These are phyloP conservation scores for Hippophae rhamnoides DNA, from an alignment of 306 rosid species.

Conservation along the genomic window DNA sequence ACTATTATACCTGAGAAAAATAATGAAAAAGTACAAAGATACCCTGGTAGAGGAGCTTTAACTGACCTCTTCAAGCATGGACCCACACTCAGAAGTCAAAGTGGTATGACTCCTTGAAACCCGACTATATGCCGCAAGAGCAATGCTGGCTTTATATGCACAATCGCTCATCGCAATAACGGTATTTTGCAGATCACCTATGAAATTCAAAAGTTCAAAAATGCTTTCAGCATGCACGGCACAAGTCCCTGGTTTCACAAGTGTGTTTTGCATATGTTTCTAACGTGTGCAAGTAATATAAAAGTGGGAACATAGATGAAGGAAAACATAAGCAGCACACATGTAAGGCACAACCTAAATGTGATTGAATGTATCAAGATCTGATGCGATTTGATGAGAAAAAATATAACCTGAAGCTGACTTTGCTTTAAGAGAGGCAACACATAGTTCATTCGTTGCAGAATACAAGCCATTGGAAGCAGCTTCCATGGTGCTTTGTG, in stretches of 20 bases:
- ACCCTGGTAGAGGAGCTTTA: neutral
- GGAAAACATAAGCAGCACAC: neutral
- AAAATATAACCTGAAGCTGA: slow-evolving; percentile 69
- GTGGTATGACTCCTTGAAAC: slow-evolving; percentile 78
- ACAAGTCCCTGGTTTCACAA: neutral
- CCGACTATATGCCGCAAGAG: slow-evolving; percentile 55
- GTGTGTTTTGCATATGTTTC: neutral
- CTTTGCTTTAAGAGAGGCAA: slow-evolving; percentile 72
- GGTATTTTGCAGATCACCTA: slow-evolving; percentile 75
- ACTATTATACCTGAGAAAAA: no score
- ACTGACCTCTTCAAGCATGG: slow-evolving; percentile 93
- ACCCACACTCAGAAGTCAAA: slow-evolving; percentile 94
- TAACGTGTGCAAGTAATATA: neutral
- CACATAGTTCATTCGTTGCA: slow-evolving; percentile 61
- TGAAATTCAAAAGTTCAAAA: slow-evolving; percentile 11
- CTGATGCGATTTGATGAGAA: neutral
- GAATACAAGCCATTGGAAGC: slow-evolving; percentile 68
- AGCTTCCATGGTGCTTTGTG: slow-evolving; percentile 76
- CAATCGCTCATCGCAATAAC: slow-evolving; percentile 81
- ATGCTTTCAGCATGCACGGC: neutral
- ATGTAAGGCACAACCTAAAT: neutral
- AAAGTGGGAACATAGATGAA: neutral
- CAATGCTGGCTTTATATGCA: slow-evolving; percentile 67
- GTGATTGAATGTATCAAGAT: no score
- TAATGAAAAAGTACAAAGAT: neutral